Evolutionary conservation across 23 red algal species (phyloP).

Genomic region (Chondrus crispus): DNA sequence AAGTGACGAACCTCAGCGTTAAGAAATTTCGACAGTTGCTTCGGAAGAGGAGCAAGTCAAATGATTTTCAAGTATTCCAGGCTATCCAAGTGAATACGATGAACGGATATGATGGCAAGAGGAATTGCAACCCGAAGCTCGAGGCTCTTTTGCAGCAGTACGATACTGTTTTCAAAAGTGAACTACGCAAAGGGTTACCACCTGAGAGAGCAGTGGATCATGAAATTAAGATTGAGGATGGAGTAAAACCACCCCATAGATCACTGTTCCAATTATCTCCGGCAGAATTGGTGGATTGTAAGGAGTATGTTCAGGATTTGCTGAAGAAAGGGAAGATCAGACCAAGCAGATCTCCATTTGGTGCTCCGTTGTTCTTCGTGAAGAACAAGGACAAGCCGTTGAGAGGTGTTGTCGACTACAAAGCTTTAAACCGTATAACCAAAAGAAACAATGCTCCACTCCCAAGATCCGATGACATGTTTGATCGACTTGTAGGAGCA

Average conservation of each 20-base stretch:
- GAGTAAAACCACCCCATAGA: neutral
- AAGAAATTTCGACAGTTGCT: constrained; percentile 11
- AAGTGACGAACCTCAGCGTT: constrained; percentile 4
- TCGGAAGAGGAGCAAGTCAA: neutral
- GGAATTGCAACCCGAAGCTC: neutral
- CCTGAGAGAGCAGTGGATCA: neutral
- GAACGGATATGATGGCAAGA: neutral
- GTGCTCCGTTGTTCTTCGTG: neutral
- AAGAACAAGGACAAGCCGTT: neutral
- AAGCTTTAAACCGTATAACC: neutral
- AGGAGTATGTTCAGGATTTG: neutral
- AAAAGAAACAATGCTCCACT: neutral
- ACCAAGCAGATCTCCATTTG: neutral
- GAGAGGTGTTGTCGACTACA: neutral
- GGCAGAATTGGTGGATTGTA: neutral
- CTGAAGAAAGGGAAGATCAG: constrained; percentile 2
- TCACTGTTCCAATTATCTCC: neutral
- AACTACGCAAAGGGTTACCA: neutral
- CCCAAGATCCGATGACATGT: neutral
- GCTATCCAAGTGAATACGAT: neutral
- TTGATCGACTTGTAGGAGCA: constrained; percentile 4
- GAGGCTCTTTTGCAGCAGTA: neutral
- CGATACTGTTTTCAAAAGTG: neutral
- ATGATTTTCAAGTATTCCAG: neutral
- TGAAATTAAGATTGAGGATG: neutral